These are phyloP conservation scores for Wickerhamiella infanticola DNA, from an alignment of 1,139 yeast genomes.

Conservation along the genomic window DNA sequence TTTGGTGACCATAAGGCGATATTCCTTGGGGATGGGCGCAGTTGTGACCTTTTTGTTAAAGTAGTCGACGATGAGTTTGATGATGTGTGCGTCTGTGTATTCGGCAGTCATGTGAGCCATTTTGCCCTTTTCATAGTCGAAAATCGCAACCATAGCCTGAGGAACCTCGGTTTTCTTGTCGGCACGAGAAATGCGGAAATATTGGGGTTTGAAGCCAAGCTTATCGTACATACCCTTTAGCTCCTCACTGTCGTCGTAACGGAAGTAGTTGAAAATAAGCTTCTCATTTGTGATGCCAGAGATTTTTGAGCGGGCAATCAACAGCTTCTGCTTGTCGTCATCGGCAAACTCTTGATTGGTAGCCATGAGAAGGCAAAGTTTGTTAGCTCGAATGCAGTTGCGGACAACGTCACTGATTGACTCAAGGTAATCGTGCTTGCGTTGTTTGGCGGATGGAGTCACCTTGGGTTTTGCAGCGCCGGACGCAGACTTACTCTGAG, in stretches of 20 bases:
- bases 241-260: conserved; percentile 12
- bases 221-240: conserved; percentile 10
- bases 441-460: conserved; percentile 2
- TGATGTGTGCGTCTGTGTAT: conserved; percentile 7
- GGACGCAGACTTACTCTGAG: background rate
- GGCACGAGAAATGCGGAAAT: conserved; percentile 17
- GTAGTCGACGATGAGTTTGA: conserved; percentile 3
- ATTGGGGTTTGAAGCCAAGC: conserved; percentile 17
- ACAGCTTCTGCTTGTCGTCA: conserved; percentile 8
- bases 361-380: conserved; percentile 9
- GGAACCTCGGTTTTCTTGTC: conserved; percentile 1
- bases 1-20: conserved; percentile 11
- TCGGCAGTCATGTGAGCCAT: conserved; percentile 2
- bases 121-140: conserved; percentile 8
- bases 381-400: conserved; percentile 11
- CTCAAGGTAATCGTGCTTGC: conserved; percentile 5
- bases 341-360: conserved; percentile 6
- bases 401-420: conserved; percentile 8
- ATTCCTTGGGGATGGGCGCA: conserved; percentile 10
- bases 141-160: conserved; percentile 10
- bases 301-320: conserved; percentile 7
- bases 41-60: conserved; percentile 6
- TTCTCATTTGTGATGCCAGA: conserved; percentile 10
- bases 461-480: conserved; percentile 5
- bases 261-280: conserved; percentile 12